These are phyloP conservation scores for Fomitopsis serialis DNA, from an alignment of 768 basidiomycete species.

Conservation along the genomic window DNA sequence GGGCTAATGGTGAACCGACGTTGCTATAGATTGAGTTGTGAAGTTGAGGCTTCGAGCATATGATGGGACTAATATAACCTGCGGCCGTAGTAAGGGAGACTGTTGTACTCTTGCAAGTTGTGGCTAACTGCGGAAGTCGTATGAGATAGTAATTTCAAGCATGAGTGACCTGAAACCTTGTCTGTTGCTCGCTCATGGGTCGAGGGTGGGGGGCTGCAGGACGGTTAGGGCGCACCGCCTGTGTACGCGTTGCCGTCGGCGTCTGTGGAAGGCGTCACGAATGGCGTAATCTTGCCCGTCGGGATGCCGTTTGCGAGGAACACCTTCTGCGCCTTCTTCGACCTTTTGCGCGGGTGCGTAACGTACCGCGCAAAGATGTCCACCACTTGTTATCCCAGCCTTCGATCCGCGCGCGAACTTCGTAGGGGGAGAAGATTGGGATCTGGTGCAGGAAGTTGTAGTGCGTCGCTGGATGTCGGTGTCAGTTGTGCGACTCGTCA, in stretches of 20 bases:
- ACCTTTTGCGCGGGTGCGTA: constrained; percentile 37
- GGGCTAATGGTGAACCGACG: too few species aligned
- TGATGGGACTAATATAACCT: too few species aligned
- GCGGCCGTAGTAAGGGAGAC: too few species aligned
- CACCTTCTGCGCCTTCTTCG: constrained; percentile 7
- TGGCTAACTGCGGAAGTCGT: too few species aligned
- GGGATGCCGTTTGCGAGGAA: not conserved
- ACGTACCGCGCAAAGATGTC: constrained; percentile 63
- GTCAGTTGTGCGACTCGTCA: not conserved
- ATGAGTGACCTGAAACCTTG: too few species aligned
- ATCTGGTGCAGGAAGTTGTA: constrained; percentile 70
- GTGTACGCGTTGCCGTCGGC: constrained; percentile 1
- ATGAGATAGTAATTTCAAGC: too few species aligned
- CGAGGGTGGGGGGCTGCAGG: constrained; percentile 35
- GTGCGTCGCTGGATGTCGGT: constrained; percentile 46
- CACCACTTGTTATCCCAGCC: constrained; percentile 80
- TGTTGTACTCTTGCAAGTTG: too few species aligned
- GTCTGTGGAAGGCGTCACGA: too few species aligned
- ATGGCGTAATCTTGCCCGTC: too few species aligned
- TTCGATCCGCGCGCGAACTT: constrained; percentile 50
- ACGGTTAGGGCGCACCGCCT: constrained; percentile 18
- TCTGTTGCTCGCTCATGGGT: too few species aligned
- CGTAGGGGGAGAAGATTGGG: constrained; percentile 53
- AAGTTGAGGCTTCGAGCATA: too few species aligned
- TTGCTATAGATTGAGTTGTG: too few species aligned